Evolutionary conservation across 2,329 filamentous ascomycete species (phyloP).

Genomic region (Ceratocystis variospora): DNA sequence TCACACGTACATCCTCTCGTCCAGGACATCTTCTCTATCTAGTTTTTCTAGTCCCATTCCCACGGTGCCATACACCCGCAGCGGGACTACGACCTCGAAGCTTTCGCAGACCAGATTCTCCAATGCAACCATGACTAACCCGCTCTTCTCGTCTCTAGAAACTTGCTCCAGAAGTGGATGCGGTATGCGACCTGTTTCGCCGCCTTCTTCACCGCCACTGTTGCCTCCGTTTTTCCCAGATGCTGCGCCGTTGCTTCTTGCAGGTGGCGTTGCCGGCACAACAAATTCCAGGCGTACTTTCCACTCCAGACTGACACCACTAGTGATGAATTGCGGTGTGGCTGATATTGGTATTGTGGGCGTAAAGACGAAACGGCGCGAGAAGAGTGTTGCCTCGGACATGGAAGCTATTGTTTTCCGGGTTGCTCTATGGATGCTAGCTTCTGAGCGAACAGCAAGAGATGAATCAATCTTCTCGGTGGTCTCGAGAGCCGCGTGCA

Average conservation of each 20-base stretch:
- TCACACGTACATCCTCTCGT: constrained; percentile 33
- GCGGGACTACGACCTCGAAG: constrained; percentile 75
- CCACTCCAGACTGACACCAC: constrained; percentile 77
- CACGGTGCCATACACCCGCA: constrained; percentile 62
- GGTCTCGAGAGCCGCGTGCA: constrained; percentile 75
- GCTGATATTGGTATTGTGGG: constrained; percentile 71
- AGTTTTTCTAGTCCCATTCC: constrained; percentile 42
- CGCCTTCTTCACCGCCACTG: constrained; percentile 14
- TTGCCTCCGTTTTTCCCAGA: background rate
- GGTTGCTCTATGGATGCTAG: constrained; percentile 76
- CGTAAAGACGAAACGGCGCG: constrained; percentile 63
- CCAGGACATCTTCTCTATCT: constrained; percentile 41
- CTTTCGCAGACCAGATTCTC: constrained; percentile 73
- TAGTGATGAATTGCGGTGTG: constrained; percentile 86
- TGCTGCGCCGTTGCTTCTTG: background rate
- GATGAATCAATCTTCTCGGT: constrained; percentile 67
- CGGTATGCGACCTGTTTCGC: constrained; percentile 21
- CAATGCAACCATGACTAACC: constrained; percentile 57
- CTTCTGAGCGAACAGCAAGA: constrained; percentile 70
- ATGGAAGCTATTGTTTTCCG: constrained; percentile 64
- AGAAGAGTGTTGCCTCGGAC: constrained; percentile 72
- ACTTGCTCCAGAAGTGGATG: constrained; percentile 62
- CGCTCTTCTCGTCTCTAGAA: constrained; percentile 63
- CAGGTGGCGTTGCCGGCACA: constrained; percentile 37
- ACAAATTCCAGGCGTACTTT: constrained; percentile 85